Percentiles rank a stretch among this genome's conserved stretches.
These are phyloP conservation scores for Aureobasidium sp. DNA, from an alignment of 2,329 filamentous ascomycete genomes.

Conservation along the genomic window DNA sequence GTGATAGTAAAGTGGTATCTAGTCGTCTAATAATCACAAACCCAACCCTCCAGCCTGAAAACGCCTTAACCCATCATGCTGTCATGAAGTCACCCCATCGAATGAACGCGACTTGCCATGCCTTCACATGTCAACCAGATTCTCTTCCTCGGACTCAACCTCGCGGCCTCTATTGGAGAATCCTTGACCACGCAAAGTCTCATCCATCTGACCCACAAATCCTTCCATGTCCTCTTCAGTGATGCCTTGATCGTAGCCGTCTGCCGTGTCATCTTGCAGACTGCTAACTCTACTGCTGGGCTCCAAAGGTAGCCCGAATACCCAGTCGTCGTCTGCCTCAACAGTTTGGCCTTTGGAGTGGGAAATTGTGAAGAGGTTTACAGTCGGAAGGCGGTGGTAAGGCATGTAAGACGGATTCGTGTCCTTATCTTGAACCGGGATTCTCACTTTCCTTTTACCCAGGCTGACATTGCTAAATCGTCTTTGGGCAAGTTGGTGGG, in stretches of 20 bases:
- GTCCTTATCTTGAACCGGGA: conserved; percentile 66
- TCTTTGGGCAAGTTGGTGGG: not conserved
- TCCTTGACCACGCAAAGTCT: conserved; percentile 6
- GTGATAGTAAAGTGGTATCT: not conserved
- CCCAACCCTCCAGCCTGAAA: not conserved
- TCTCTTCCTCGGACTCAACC: not conserved
- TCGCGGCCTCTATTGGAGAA: not conserved
- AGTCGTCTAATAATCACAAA: conserved; percentile 7
- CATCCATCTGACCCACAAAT: conserved; percentile 16
- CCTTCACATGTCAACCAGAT: conserved; percentile 1
- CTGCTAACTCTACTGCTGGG: conserved; percentile 2
- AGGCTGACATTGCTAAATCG: not conserved
- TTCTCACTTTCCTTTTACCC: not conserved
- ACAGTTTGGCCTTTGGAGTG: conserved; percentile 11
- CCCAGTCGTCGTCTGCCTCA: not conserved
- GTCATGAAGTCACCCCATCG: not conserved
- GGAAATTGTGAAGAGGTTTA: conserved; percentile 64
- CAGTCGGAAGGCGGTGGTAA: conserved; percentile 83
- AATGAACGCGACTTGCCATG: not conserved
- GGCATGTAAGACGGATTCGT: conserved; percentile 93
- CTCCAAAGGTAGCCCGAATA: conserved; percentile 10
- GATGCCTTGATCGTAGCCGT: conserved; percentile 3
- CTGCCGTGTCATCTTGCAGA: not conserved
- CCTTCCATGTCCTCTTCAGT: conserved; percentile 16
- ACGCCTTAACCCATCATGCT: not conserved